These are phyloP conservation scores for Kwoniella sp. DNA, from an alignment of 768 basidiomycete species.

Conservation along the genomic window DNA sequence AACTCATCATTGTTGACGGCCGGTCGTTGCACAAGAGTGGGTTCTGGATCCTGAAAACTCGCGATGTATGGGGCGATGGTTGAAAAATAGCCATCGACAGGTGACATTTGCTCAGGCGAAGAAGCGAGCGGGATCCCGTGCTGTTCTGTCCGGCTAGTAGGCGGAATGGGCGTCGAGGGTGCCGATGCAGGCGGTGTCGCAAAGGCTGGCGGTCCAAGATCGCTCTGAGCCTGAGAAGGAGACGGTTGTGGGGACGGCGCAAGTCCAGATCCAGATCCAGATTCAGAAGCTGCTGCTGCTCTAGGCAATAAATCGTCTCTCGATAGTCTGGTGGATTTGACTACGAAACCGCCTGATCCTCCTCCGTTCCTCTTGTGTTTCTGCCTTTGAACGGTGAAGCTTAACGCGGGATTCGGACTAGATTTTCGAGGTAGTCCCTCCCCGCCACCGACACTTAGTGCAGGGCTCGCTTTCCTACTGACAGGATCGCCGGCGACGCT, in stretches of 20 bases:
- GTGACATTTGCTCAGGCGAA: conserved; percentile 9
- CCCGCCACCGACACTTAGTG: not conserved
- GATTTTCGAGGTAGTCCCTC: not conserved
- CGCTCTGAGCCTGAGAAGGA: not conserved
- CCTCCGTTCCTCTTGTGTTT: conserved; percentile 25
- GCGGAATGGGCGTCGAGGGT: conserved; percentile 4
- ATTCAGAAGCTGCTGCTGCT: not conserved
- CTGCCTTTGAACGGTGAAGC: conserved; percentile 16
- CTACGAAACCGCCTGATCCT: conserved; percentile 26
- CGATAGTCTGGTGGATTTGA: conserved; percentile 13
- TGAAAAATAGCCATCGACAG: conserved; percentile 22
- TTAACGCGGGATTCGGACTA: conserved; percentile 13
- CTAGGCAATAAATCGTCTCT: not conserved
- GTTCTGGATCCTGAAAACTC: not conserved
- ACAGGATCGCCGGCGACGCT: not conserved
- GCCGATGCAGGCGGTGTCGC: not conserved
- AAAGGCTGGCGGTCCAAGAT: not conserved
- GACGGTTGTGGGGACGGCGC: too few relatives aligned
- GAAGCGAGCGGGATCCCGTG: not conserved
- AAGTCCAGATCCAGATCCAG: not conserved
- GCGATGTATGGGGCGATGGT: conserved; percentile 3
- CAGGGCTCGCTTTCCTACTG: conserved; percentile 2
- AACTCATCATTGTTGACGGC: too few relatives aligned
- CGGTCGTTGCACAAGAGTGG: too few relatives aligned
- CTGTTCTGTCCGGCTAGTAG: not conserved